Evolutionary conservation across 768 basidiomycete species (phyloP).

Genomic region (Tylopilus cervinicoccineus): DNA sequence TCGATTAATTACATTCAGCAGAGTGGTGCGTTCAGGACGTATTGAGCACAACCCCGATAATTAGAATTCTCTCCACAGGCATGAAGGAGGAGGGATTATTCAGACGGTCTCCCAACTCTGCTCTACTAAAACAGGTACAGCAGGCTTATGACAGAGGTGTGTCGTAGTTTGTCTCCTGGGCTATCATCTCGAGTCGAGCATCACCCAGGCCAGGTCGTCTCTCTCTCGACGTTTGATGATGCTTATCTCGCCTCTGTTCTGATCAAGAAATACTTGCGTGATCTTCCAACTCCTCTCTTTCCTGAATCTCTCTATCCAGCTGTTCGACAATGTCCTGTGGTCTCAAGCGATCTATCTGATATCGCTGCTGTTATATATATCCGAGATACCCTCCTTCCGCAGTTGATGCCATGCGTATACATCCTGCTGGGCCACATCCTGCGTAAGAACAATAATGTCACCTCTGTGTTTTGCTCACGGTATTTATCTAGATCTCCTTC

Average conservation of each 20-base stretch:
- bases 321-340: constrained; percentile 64
- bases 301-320: constrained; percentile 62
- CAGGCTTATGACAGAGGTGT: constrained; percentile 82
- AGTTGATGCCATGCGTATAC: constrained; percentile 65
- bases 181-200: constrained; percentile 6
- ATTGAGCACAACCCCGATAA: not conserved
- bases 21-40: constrained; percentile 33
- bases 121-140: constrained; percentile 66
- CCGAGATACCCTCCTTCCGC: constrained; percentile 62
- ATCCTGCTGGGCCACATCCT: constrained; percentile 70
- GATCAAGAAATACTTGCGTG: constrained; percentile 80
- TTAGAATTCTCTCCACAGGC: constrained; percentile 27
- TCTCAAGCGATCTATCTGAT: constrained; percentile 50
- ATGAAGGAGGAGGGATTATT: constrained; percentile 78
- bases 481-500: constrained; percentile 57
- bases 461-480: constrained; percentile 2
- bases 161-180: not conserved
- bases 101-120: constrained; percentile 73
- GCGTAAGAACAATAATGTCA: constrained; percentile 38
- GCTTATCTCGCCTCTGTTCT: constrained; percentile 81
- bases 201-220: constrained; percentile 66
- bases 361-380: constrained; percentile 61
- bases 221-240: constrained; percentile 69
- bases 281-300: constrained; percentile 77
- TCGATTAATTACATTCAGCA: constrained; percentile 67